Evolutionary conservation across 2,329 filamentous ascomycete species (phyloP).

Genomic region (Chrysoporthe austroafricana): DNA sequence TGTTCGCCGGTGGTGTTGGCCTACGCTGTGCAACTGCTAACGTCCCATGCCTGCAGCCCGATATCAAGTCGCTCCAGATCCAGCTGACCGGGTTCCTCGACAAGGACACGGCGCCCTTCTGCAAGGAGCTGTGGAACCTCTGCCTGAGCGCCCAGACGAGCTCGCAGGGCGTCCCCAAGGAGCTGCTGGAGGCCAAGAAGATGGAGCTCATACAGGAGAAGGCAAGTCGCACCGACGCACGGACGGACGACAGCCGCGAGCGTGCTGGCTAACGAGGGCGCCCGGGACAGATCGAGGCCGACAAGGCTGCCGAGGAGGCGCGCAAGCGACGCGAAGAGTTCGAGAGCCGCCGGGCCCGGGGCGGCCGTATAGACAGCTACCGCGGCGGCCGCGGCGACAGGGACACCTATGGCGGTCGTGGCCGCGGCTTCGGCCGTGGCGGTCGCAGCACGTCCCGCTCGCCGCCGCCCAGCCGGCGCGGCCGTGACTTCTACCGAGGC

Average conservation of each 20-base stretch:
- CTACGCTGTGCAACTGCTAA: conserved; percentile 25
- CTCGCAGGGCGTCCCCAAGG: conserved; percentile 89
- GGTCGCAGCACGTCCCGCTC: conserved; percentile 51
- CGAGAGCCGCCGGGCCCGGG: conserved; percentile 61
- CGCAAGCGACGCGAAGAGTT: conserved; percentile 73
- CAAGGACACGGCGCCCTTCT: conserved; percentile 86
- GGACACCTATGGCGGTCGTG: conserved; percentile 47
- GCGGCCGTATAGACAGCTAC: conserved; percentile 54
- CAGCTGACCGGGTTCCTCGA: conserved; percentile 94
- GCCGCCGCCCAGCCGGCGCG: conserved; percentile 49
- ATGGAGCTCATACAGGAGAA: conserved; percentile 92
- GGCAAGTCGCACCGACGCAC: conserved; percentile 52
- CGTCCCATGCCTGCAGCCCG: conserved; percentile 63
- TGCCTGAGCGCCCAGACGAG: conserved; percentile 88
- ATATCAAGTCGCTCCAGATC: conserved; percentile 94
- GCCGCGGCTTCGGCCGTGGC: conserved; percentile 50
- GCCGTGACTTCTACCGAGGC: conserved; percentile 45
- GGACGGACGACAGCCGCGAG: background rate
- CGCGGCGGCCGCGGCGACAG: conserved; percentile 57
- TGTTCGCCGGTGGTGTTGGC: background rate
- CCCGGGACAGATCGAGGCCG: conserved; percentile 70
- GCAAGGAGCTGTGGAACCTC: conserved; percentile 91
- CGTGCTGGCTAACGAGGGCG: conserved; percentile 19
- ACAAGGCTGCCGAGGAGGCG: conserved; percentile 77
- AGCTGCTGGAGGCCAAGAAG: conserved; percentile 95